Conservation (phyloP, 2,329 filamentous ascomycete genomes). For the Talaromyces sp. region DNA sequence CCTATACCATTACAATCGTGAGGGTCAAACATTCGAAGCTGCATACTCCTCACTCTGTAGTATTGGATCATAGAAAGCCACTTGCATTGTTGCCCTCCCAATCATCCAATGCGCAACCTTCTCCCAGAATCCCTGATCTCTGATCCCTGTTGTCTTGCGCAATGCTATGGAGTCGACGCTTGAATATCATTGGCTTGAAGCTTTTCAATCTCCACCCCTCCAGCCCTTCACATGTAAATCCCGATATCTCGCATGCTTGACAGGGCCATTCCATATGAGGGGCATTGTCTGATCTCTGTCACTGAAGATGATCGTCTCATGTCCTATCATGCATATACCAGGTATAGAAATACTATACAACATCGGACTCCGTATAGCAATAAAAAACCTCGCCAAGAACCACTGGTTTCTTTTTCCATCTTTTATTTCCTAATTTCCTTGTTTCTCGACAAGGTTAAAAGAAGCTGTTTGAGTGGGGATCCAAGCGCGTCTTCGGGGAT, state of each 20-base stretch:
- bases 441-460: not conserved
- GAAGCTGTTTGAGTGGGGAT: not conserved
- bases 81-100: constrained; percentile 13
- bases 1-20: not conserved
- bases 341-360: not conserved
- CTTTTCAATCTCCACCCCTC: constrained; percentile 1
- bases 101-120: constrained; percentile 14
- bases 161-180: not conserved
- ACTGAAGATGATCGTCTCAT: not conserved
- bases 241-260: constrained; percentile 27
- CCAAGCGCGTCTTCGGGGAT: not conserved
- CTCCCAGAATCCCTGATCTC: constrained; percentile 5
- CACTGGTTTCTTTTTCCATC: not conserved
- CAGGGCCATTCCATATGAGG: constrained; percentile 14
- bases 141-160: constrained; percentile 17
- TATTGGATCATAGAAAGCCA: constrained; percentile 3
- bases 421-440: not conserved
- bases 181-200: constrained; percentile 12
- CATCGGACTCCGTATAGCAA: not conserved
- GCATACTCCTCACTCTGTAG: not conserved
- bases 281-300: not conserved
- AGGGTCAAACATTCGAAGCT: not conserved
- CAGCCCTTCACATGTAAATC: constrained; percentile 24
- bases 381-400: not conserved
- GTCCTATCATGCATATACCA: not conserved